Percentiles rank a stretch among this genome's conserved stretches.
Evolutionary conservation across 768 basidiomycete genomes (phyloP).

Genomic region (Cystofilobasidium ferigula): DNA sequence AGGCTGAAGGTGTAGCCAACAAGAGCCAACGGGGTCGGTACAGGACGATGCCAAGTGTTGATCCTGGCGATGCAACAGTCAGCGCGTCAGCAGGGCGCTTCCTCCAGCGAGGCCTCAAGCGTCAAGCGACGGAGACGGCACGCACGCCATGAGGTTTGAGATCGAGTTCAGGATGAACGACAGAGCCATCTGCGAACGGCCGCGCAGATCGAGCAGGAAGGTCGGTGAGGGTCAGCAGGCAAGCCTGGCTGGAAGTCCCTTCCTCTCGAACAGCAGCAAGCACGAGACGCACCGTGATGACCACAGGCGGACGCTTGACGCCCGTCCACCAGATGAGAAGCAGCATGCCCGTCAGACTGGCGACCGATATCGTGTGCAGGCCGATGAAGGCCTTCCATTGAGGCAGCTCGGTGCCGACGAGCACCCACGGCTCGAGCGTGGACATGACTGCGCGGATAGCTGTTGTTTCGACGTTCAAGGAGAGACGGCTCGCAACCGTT

Average conservation of each 20-base stretch:
- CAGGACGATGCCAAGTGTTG: neutral
- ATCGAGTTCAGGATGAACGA: neutral
- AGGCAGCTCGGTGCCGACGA: neutral
- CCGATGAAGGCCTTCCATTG: neutral
- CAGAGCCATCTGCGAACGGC: neutral
- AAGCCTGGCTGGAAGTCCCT: no score
- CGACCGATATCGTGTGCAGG: neutral
- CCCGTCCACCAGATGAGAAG: neutral
- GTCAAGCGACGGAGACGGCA: neutral
- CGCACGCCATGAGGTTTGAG: neutral
- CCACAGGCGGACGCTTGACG: neutral
- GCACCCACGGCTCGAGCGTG: constrained; percentile 22
- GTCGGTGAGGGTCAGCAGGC: neutral
- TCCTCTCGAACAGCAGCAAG: no score
- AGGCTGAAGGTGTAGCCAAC: constrained; percentile 1
- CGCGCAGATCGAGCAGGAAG: neutral
- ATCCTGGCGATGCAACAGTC: no score
- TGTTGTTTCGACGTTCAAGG: no score
- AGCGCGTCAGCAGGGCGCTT: no score
- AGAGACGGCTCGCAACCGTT: no score
- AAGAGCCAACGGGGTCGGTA: neutral
- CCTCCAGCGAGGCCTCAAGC: no score
- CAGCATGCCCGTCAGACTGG: neutral
- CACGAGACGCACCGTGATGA: neutral
- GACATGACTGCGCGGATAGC: constrained; percentile 40